Conservation (phyloP, 164 flowering plant genomes). For the Litsea cubeba region DNA sequence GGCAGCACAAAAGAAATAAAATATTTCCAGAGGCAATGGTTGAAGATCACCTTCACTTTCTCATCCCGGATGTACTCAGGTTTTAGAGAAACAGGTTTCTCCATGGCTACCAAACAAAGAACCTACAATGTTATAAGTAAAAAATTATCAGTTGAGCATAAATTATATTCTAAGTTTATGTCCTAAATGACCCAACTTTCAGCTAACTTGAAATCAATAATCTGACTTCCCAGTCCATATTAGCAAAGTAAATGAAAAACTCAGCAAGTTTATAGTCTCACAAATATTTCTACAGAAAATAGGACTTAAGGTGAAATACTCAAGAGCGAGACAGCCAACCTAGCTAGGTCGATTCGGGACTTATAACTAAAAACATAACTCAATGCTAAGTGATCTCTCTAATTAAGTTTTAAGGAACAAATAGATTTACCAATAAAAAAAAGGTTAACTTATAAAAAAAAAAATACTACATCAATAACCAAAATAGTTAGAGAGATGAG, state of each 20-base stretch:
- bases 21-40: not conserved
- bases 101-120: conserved; percentile 95
- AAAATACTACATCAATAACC: no score
- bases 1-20: not conserved
- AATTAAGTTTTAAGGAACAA: no score
- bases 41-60: conserved; percentile 81
- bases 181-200: not conserved
- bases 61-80: conserved; percentile 98
- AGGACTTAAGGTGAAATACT: not conserved
- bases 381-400: no score
- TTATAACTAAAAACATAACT: no score
- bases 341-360: no score
- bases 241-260: not conserved
- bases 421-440: no score
- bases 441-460: no score
- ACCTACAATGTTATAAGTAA: conserved; percentile 43
- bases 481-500: not conserved
- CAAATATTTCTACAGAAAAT: not conserved
- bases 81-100: conserved; percentile 86
- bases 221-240: not conserved
- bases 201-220: not conserved
- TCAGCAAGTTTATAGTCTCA: not conserved
- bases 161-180: not conserved
- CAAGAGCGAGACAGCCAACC: not conserved
- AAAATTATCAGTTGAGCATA: not conserved